These are phyloP conservation scores for Penicillium sp. DNA, from an alignment of 2,329 filamentous ascomycete species.

Conservation along the genomic window DNA sequence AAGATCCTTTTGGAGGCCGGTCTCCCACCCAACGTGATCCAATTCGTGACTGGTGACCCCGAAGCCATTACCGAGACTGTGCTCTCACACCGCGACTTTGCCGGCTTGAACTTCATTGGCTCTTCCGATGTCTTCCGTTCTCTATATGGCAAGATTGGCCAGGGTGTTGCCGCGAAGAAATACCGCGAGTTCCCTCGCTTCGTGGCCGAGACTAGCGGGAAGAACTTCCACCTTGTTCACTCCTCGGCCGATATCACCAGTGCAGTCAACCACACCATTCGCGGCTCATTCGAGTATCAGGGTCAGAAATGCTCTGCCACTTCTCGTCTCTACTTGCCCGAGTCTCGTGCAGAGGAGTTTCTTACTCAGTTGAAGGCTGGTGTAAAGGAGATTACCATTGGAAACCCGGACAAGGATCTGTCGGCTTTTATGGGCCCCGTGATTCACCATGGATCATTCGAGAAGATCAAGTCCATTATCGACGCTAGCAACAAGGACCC, in stretches of 20 bases:
- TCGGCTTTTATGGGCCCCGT: conserved; percentile 78
- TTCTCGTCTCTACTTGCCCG: conserved; percentile 72
- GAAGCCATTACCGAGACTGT: conserved; percentile 75
- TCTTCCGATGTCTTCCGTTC: conserved; percentile 85
- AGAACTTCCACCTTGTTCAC: conserved; percentile 87
- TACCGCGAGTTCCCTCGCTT: conserved; percentile 82
- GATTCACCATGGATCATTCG: conserved; percentile 74
- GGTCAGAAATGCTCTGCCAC: conserved; percentile 86
- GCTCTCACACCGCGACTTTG: conserved; percentile 73
- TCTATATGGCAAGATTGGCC: conserved; percentile 79
- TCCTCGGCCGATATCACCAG: conserved; percentile 70
- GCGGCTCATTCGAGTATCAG: conserved; percentile 83
- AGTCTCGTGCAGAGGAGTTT: conserved; percentile 70
- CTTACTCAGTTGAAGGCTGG: conserved; percentile 63
- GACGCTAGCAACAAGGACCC: conserved; percentile 71
- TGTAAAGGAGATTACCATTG: conserved; percentile 65
- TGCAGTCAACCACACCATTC: conserved; percentile 73
- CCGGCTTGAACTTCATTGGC: conserved; percentile 85
- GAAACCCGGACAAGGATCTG: conserved; percentile 39
- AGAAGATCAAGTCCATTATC: conserved; percentile 72
- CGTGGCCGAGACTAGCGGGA: conserved; percentile 83
- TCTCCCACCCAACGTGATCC: conserved; percentile 81
- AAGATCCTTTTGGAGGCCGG: conserved; percentile 89
- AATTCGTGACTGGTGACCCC: conserved; percentile 87
- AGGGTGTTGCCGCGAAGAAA: conserved; percentile 70